Evolutionary conservation across 805 yeast species (phyloP).

Genomic region (Ogataea degrootiae): DNA sequence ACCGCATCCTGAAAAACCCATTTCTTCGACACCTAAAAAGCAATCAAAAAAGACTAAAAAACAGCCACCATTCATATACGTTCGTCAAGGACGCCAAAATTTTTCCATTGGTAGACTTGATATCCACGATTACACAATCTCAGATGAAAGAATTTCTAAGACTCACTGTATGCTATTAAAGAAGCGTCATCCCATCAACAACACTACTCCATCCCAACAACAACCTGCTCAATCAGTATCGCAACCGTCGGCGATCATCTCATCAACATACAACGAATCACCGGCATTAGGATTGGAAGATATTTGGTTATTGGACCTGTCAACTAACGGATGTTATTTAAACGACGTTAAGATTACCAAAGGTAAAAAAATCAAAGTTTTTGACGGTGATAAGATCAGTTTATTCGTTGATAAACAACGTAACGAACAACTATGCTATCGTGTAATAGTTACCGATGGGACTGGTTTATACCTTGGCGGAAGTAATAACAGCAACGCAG

Average conservation of each 20-base stretch:
- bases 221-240: background rate
- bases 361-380: conserved; percentile 56
- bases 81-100: conserved; percentile 65
- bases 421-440: conserved; percentile 49
- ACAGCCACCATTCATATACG: conserved; percentile 35
- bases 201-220: conserved; percentile 11
- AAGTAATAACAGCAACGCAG: background rate
- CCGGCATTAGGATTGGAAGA: conserved; percentile 71
- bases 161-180: conserved; percentile 70
- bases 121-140: conserved; percentile 53
- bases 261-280: conserved; percentile 50
- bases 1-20: background rate
- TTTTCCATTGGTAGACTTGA: conserved; percentile 72
- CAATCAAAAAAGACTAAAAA: conserved; percentile 8
- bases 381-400: conserved; percentile 61
- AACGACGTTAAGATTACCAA: conserved; percentile 56
- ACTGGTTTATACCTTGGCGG: conserved; percentile 57
- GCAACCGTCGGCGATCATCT: conserved; percentile 4
- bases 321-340: conserved; percentile 75
- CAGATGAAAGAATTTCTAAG: conserved; percentile 78
- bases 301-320: conserved; percentile 74
- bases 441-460: conserved; percentile 48
- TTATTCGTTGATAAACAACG: conserved; percentile 58
- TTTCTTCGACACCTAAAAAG: conserved; percentile 3
- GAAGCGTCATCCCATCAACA: conserved; percentile 54